Conservation (phyloP, 148 eudicot genomes). For the Amaranthus hypochondriacus region DNA sequence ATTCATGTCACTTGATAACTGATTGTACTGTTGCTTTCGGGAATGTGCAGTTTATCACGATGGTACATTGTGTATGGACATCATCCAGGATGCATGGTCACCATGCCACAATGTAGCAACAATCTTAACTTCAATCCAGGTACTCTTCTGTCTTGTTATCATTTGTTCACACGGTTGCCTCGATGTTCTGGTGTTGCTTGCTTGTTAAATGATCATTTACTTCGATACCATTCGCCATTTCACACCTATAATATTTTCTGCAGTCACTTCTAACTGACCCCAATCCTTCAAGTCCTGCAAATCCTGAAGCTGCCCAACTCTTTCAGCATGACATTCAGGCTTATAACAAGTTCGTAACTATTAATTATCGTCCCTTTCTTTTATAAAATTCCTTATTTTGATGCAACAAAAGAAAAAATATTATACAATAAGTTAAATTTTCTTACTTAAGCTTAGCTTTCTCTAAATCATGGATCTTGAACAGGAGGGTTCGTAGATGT, state of each 20-base stretch:
- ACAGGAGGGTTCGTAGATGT: conserved; percentile 43
- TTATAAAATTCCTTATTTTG: not conserved
- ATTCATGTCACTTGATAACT: too few species aligned
- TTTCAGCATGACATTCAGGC: conserved; percentile 35
- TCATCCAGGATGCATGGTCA: conserved; percentile 39
- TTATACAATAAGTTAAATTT: not conserved
- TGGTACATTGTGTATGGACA: conserved; percentile 38
- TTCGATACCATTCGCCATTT: not conserved
- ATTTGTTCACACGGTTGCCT: too few species aligned
- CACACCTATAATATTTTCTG: conserved; percentile 12
- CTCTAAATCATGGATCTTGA: conserved; percentile 8
- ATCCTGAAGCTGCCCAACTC: conserved; percentile 38
- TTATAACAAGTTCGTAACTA: conserved; percentile 33
- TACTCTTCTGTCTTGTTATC: not conserved
- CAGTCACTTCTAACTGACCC: conserved; percentile 39
- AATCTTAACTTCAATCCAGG: conserved; percentile 40
- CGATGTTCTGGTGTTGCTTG: not conserved
- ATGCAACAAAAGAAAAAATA: not conserved
- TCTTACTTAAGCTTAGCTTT: not conserved
- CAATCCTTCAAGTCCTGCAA: conserved; percentile 39
- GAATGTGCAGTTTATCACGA: conserved; percentile 29
- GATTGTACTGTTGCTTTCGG: not conserved
- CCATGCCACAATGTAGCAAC: conserved; percentile 38
- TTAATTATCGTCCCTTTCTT: not conserved
- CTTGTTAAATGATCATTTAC: not conserved